These are phyloP conservation scores for Sphenostylis stenocarpa DNA, from an alignment of 306 rosid genomes.

Conservation along the genomic window DNA sequence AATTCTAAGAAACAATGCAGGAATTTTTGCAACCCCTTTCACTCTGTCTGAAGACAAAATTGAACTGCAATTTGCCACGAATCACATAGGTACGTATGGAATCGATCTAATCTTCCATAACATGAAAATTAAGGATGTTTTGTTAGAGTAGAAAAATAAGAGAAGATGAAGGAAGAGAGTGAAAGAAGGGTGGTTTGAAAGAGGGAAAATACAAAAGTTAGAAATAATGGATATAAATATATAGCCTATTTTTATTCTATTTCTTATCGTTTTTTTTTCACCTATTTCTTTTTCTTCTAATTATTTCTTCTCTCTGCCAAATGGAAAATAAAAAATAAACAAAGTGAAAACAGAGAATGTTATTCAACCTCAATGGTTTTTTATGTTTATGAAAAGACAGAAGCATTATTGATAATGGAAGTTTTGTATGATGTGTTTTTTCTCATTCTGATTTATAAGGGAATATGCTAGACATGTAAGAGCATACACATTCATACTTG, in stretches of 20 bases:
- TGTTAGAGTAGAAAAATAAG: too few relatives aligned
- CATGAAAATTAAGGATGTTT: background rate
- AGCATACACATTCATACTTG: background rate
- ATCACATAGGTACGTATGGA: constrained; percentile 52
- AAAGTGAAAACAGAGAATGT: background rate
- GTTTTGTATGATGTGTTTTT: background rate
- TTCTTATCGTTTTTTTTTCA: background rate
- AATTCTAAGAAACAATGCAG: constrained; percentile 84
- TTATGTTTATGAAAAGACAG: background rate
- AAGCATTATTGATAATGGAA: background rate
- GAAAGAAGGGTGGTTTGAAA: too few relatives aligned
- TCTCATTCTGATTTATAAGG: background rate
- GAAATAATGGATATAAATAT: too few relatives aligned
- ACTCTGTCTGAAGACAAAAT: constrained; percentile 67
- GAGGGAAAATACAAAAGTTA: too few relatives aligned
- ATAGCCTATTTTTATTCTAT: background rate
- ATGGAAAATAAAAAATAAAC: background rate
- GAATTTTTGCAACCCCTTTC: constrained; percentile 70
- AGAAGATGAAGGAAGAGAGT: too few relatives aligned
- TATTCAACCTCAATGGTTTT: background rate
- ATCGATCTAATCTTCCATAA: background rate
- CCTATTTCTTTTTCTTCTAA: background rate
- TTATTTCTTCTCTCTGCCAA: too few relatives aligned
- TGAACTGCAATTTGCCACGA: constrained; percentile 45
- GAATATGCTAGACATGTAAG: background rate